Percentiles rank a stretch among this genome's conserved stretches.
Evolutionary conservation across 2,329 filamentous ascomycete genomes (phyloP).

Genomic region (Penicillium vulpinum): DNA sequence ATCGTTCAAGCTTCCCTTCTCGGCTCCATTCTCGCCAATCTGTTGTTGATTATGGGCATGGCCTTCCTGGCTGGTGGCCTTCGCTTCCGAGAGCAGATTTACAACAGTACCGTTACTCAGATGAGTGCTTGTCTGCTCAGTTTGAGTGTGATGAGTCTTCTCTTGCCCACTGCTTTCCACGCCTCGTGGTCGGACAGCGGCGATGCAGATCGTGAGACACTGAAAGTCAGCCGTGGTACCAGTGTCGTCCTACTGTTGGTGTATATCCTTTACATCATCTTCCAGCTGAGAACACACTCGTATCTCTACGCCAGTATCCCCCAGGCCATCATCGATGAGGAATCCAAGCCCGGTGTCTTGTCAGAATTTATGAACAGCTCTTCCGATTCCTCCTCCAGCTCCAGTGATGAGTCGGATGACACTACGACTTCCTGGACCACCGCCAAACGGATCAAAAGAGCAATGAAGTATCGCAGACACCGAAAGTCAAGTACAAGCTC

Average conservation of each 20-base stretch:
- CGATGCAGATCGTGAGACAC: slow-evolving; percentile 67
- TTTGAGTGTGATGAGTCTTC: slow-evolving; percentile 83
- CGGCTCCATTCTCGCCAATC: slow-evolving; percentile 84
- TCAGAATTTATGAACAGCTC: slow-evolving; percentile 71
- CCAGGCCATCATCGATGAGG: slow-evolving; percentile 88
- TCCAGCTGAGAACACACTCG: slow-evolving; percentile 87
- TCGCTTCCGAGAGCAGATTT: slow-evolving; percentile 87
- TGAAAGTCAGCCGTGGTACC: slow-evolving; percentile 85
- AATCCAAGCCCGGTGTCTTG: slow-evolving; percentile 80
- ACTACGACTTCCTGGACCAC: slow-evolving; percentile 70
- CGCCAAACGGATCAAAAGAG: slow-evolving; percentile 72
- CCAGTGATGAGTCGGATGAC: slow-evolving; percentile 66
- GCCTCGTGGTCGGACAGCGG: slow-evolving; percentile 70
- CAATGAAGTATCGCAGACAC: slow-evolving; percentile 67
- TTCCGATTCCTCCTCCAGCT: slow-evolving; percentile 50
- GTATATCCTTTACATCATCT: slow-evolving; percentile 79
- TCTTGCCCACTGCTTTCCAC: slow-evolving; percentile 89
- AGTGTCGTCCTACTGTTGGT: slow-evolving; percentile 82
- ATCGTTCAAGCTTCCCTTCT: slow-evolving; percentile 90
- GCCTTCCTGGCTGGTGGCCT: slow-evolving; percentile 83
- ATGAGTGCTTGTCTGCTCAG: slow-evolving; percentile 94
- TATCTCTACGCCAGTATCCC: slow-evolving; percentile 93
- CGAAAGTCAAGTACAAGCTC: slow-evolving; percentile 77
- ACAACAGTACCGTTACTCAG: slow-evolving; percentile 92
- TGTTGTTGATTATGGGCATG: slow-evolving; percentile 89